Conservation (phyloP, 208 protist species). For the Leishmania amazonensis region DNA sequence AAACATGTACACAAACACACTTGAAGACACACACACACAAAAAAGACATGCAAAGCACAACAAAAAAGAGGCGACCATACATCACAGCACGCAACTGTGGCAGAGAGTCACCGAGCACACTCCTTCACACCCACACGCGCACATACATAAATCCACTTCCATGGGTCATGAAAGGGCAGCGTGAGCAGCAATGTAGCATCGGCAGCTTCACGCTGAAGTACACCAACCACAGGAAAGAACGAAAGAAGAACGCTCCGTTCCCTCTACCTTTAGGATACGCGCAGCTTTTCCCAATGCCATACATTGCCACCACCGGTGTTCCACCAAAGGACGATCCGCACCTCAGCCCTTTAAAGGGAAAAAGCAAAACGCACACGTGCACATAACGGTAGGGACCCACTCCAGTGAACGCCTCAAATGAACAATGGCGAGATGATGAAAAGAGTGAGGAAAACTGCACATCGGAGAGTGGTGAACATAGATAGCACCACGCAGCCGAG, state of each 20-base stretch:
- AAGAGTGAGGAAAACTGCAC: not conserved
- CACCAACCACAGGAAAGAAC: not conserved
- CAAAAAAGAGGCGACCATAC: too few species aligned
- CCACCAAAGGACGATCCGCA: not conserved
- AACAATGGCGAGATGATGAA: not conserved
- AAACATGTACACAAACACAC: not conserved
- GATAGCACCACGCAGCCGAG: not conserved
- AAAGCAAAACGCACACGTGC: not conserved
- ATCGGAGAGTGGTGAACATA: not conserved
- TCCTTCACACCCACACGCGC: too few species aligned
- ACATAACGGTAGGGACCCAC: not conserved
- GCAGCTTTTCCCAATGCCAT: not conserved
- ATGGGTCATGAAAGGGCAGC: not conserved
- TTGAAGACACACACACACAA: not conserved
- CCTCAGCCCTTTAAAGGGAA: not conserved
- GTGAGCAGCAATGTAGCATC: not conserved
- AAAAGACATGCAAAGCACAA: too few species aligned
- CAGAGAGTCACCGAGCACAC: too few species aligned
- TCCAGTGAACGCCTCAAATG: not conserved
- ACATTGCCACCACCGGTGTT: not conserved
- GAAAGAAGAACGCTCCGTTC: not conserved
- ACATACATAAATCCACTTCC: not conserved
- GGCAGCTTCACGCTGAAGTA: not conserved
- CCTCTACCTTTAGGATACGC: not conserved
- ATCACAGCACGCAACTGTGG: too few species aligned